Conservation (phyloP, 1,284 basidiomycete genomes). For the Phylloporus sp. region DNA sequence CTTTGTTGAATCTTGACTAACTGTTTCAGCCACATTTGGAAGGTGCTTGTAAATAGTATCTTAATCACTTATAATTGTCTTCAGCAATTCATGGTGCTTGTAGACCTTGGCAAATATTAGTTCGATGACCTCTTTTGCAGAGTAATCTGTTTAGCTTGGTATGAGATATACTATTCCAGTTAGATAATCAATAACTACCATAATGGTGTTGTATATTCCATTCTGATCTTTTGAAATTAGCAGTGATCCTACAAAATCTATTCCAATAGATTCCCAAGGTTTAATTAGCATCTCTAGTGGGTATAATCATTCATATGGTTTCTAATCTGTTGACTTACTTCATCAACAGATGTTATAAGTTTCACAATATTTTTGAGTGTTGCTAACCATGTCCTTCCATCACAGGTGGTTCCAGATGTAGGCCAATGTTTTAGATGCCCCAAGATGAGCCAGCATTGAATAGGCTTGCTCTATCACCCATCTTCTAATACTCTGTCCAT, state of each 20-base stretch:
- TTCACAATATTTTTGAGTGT: not conserved
- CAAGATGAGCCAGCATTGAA: not conserved
- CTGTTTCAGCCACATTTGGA: not conserved
- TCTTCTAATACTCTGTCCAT: not conserved
- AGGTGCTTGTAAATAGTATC: not conserved
- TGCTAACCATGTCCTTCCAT: not conserved
- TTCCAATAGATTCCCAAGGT: not conserved
- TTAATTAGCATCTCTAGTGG: not conserved
- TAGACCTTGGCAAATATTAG: not conserved
- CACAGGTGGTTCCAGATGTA: not conserved
- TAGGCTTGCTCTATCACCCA: not conserved
- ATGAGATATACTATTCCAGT: not conserved
- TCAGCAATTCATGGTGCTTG: not conserved
- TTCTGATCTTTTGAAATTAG: not conserved
- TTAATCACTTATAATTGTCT: not conserved
- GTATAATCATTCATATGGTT: not conserved
- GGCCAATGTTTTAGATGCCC: not conserved
- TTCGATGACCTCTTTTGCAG: not conserved
- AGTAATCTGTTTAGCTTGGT: not conserved
- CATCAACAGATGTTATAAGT: not conserved
- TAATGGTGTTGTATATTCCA: not conserved
- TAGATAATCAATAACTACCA: not conserved
- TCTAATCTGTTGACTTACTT: not conserved
- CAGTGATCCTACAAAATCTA: not conserved
- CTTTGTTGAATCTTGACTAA: not conserved